Percentiles rank a stretch among this genome's conserved stretches.
These are phyloP conservation scores for Aspergillus nanangensis DNA, from an alignment of 495 filamentous ascomycete genomes.

Conservation along the genomic window DNA sequence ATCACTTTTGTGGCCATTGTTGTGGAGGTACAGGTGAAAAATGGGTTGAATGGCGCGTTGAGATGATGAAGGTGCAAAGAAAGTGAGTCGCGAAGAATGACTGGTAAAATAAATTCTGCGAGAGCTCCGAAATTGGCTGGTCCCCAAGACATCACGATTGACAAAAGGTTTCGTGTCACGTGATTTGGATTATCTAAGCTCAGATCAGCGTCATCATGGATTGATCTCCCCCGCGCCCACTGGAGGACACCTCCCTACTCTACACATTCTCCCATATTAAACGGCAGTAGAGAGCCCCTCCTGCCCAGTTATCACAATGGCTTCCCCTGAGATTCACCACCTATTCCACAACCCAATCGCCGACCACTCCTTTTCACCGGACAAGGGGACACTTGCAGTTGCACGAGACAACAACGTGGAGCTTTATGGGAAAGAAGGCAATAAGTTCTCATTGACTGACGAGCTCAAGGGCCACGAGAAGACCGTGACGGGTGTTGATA, in stretches of 20 bases:
- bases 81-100: too few relatives aligned
- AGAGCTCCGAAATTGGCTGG: too few relatives aligned
- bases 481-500: constrained; percentile 91
- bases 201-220: constrained; percentile 20
- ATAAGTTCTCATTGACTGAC: constrained; percentile 77
- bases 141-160: too few relatives aligned
- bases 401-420: constrained; percentile 88
- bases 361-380: constrained; percentile 95
- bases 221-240: background rate
- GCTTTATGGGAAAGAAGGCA: constrained; percentile 73
- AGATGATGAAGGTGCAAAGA: too few relatives aligned
- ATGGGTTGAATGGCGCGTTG: too few relatives aligned
- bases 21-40: background rate
- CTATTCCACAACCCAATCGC: constrained; percentile 95
- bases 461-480: constrained; percentile 96
- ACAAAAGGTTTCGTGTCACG: too few relatives aligned
- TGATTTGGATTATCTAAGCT: constrained; percentile 21
- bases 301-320: constrained; percentile 76
- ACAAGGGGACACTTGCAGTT: constrained; percentile 83
- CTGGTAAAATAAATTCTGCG: too few relatives aligned
- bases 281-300: constrained; percentile 99
- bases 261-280: constrained; percentile 5
- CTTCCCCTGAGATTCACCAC: constrained; percentile 85
- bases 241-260: background rate
- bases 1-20: constrained; percentile 38